Percentiles rank a stretch among this genome's conserved stretches.
Evolutionary conservation across 2,329 filamentous ascomycete species (phyloP).

Genomic region (Westerdykella sp.): DNA sequence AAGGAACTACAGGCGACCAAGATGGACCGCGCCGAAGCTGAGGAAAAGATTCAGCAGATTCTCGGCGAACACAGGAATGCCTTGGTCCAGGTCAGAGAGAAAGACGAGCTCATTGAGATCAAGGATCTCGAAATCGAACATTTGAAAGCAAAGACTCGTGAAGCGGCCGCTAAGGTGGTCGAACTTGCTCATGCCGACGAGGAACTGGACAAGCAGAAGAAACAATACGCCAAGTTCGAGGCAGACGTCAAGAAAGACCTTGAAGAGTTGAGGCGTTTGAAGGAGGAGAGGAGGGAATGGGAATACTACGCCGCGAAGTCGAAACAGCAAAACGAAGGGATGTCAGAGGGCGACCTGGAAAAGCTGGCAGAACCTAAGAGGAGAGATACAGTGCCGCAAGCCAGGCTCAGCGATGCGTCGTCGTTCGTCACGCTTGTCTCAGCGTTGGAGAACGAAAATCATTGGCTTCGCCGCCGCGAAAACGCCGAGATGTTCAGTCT

Average conservation of each 20-base stretch:
- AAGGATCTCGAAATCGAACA: constrained; percentile 74
- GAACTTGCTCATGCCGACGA: constrained; percentile 16
- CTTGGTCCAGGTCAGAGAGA: constrained; percentile 57
- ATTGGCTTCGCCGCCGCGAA: constrained; percentile 24
- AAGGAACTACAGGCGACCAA: constrained; percentile 78
- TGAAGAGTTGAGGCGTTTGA: constrained; percentile 14
- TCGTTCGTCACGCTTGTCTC: constrained; percentile 16
- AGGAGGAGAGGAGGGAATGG: constrained; percentile 5
- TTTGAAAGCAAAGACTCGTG: constrained; percentile 50
- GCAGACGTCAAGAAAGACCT: constrained; percentile 13
- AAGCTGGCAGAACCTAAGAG: background rate
- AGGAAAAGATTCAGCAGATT: constrained; percentile 75
- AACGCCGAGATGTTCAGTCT: constrained; percentile 12
- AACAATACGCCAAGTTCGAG: constrained; percentile 8
- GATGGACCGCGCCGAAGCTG: constrained; percentile 70
- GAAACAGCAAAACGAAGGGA: background rate
- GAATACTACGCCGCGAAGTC: constrained; percentile 1
- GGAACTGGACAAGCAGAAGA: constrained; percentile 12
- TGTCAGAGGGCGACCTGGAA: background rate
- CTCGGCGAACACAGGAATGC: constrained; percentile 76
- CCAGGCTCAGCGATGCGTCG: constrained; percentile 2
- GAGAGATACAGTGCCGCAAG: background rate
- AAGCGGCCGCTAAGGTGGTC: constrained; percentile 21
- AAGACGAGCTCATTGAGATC: constrained; percentile 69
- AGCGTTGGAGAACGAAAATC: constrained; percentile 24